phyloP scores from a whole-genome alignment of 2,329 filamentous ascomycete genomes.

The Cercospora sp. region DNA sequence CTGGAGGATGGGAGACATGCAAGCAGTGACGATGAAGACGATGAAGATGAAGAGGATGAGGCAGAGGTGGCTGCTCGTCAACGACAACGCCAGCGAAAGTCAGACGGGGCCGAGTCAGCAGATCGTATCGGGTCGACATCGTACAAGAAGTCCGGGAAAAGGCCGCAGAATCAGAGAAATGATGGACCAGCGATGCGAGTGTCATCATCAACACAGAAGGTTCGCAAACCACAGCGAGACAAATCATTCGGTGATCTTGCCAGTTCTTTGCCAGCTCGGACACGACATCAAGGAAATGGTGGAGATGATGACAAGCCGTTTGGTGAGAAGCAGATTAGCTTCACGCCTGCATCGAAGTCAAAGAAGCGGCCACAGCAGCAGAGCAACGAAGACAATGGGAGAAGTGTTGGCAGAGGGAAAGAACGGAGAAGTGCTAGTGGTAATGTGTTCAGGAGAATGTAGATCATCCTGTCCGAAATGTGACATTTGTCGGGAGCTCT shows the following conservation, averaged over 20 bases:
- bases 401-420: constrained; percentile 36
- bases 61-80: constrained; percentile 29
- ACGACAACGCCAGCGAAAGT: constrained; percentile 44
- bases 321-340: constrained; percentile 67
- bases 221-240: constrained; percentile 49
- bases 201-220: constrained; percentile 49
- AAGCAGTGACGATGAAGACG: constrained; percentile 41
- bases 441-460: constrained; percentile 72
- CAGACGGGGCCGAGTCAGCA: constrained; percentile 40
- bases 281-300: constrained; percentile 30
- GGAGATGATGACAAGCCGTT: constrained; percentile 41
- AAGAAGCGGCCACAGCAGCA: constrained; percentile 34
- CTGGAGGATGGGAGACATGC: constrained; percentile 43
- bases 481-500: not conserved
- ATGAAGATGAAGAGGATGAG: constrained; percentile 31
- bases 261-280: constrained; percentile 38
- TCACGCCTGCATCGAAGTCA: constrained; percentile 60
- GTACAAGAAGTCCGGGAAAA: constrained; percentile 59
- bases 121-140: constrained; percentile 66
- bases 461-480: constrained; percentile 8
- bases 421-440: constrained; percentile 70
- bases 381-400: constrained; percentile 34
- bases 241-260: constrained; percentile 61
- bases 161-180: constrained; percentile 40
- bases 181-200: constrained; percentile 55